phyloP scores from a whole-genome alignment of 768 basidiomycete genomes.

The Suillus clintonianus region DNA sequence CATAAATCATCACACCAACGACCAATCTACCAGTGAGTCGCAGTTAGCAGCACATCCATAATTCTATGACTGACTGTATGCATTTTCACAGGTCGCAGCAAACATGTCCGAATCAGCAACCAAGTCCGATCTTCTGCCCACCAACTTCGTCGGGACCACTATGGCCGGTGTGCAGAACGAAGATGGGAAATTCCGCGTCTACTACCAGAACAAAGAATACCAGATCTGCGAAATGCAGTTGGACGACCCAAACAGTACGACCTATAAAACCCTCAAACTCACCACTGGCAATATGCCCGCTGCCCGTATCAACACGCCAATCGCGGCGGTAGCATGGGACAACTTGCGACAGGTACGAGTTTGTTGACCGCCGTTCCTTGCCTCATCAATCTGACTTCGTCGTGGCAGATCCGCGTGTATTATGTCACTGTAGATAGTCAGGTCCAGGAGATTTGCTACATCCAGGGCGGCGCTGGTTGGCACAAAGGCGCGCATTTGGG shows the following conservation, averaged over 20 bases:
- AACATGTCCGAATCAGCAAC: not conserved
- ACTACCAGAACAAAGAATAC: not conserved
- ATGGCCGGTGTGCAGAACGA: constrained; percentile 1
- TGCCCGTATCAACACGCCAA: not conserved
- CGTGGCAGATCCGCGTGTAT: not conserved
- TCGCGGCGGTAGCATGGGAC: not conserved
- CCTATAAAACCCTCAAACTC: not conserved
- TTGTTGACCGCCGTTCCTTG: not conserved
- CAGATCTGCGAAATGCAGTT: not conserved
- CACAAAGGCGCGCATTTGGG: not conserved
- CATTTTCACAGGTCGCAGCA: too few species aligned
- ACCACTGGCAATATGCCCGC: not conserved
- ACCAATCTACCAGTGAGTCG: not conserved
- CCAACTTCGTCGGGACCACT: not conserved
- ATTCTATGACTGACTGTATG: too few species aligned
- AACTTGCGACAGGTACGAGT: not conserved
- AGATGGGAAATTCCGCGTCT: not conserved
- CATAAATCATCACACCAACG: not conserved
- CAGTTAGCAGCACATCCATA: not conserved
- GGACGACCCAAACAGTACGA: not conserved
- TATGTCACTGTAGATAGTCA: not conserved
- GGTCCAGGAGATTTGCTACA: not conserved
- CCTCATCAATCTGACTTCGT: not conserved
- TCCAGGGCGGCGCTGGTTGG: not conserved
- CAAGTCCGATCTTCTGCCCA: not conserved